A percentile compares a stretch with the other conserved stretches of the same genome.
These are phyloP conservation scores for Boletus eberwhitei DNA, from an alignment of 768 basidiomycete genomes.

Conservation along the genomic window DNA sequence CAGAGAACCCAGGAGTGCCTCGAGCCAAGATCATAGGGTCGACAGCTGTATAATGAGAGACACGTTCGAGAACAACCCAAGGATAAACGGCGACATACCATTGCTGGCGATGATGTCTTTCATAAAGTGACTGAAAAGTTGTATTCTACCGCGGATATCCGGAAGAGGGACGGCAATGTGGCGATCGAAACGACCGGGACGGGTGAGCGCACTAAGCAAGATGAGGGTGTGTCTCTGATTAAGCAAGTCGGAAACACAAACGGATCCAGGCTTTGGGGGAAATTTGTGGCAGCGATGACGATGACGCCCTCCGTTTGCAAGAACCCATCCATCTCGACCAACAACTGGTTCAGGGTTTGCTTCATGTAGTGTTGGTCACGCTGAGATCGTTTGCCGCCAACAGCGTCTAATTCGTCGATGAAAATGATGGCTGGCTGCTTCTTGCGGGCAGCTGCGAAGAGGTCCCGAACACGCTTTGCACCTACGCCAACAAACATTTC, in stretches of 20 bases:
- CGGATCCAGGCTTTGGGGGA: slow-evolving; percentile 92
- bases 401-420: slow-evolving; percentile 94
- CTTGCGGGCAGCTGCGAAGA: slow-evolving; percentile 92
- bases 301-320: slow-evolving; percentile 90
- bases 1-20: slow-evolving; percentile 94
- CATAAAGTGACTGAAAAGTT: slow-evolving; percentile 92
- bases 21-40: slow-evolving; percentile 88
- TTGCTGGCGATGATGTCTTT: slow-evolving; percentile 62
- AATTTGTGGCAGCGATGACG: slow-evolving; percentile 96
- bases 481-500: slow-evolving; percentile 98
- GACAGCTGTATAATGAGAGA: slow-evolving; percentile 47
- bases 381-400: slow-evolving; percentile 83
- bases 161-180: slow-evolving; percentile 90
- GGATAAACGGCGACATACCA: slow-evolving; percentile 36
- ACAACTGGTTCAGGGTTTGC: slow-evolving; percentile 91
- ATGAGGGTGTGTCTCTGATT: slow-evolving; percentile 9
- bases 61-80: neutral
- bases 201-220: slow-evolving; percentile 73
- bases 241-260: slow-evolving; percentile 36
- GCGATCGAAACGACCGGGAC: slow-evolving; percentile 95
- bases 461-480: slow-evolving; percentile 91
- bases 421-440: slow-evolving; percentile 97
- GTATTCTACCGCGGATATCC: slow-evolving; percentile 92
- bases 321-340: slow-evolving; percentile 98
- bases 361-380: slow-evolving; percentile 89